Evolutionary conservation across 768 basidiomycete genomes (phyloP), one percentile per base, ranked within the genome.

Genomic region (Lactarius psammicola): DNA sequence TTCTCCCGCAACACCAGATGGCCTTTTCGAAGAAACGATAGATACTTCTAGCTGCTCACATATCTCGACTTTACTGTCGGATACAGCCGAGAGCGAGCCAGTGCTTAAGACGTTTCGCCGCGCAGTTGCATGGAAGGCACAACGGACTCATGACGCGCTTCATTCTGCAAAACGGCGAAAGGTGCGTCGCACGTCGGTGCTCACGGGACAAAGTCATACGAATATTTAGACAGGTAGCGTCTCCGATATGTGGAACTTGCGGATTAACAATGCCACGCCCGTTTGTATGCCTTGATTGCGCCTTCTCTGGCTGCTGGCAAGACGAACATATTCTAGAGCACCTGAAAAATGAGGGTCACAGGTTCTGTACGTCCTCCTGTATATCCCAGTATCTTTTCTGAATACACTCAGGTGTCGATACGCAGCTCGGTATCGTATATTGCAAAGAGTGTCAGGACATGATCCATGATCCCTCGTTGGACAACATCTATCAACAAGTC

Each of bases 371-470:
- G 89, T 83, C 18, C 36, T 58, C 54, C 54, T 60, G 23, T 55
- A 26, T 34, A 40, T 7, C 56, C 55, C 28, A 33, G 17, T 20
- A 26, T 42, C 46, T 18, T 38, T 30, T 51, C 51, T 49, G 28
- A 42, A 28, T 7, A 38, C 44, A 10, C 15, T 18, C 70, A 95
- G 94, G 88, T 71, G 84, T 85, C 31, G 93, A 95, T 74, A 79
- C 84, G 4, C 84, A 83, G 68, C 83, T 87, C 0, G 94, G 94
- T n/a, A 79, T 80, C 11, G 77, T 95, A 2, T 95, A 84, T 72
- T 95, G 94, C 73, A 74, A 78, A 2, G 78, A 81, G 38, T 95
- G 94, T 76, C 80, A 87, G 42, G 89, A 94, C 72, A 87, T 92
- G 65, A 81, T 92, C 28, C 88, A 88, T 69, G 80, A 90, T 68